Evolutionary conservation across 2,329 filamentous ascomycete genomes (phyloP).

Genomic region (Fusarium sp.): DNA sequence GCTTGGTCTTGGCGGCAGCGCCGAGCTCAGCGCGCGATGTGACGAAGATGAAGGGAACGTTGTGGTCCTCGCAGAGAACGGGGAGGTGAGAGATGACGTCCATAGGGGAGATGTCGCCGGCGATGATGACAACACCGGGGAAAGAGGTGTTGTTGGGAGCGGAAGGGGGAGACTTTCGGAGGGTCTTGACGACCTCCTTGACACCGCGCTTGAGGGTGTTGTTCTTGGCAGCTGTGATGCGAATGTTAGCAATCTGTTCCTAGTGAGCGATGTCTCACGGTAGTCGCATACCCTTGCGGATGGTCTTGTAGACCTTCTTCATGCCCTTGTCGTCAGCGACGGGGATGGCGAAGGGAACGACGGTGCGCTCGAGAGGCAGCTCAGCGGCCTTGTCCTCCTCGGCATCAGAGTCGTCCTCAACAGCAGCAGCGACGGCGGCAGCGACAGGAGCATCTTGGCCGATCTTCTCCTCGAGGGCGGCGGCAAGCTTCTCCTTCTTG

Average conservation of each 20-base stretch:
- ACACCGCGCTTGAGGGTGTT: constrained; percentile 97
- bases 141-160: constrained; percentile 71
- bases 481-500: constrained; percentile 79
- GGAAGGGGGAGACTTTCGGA: constrained; percentile 86
- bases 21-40: constrained; percentile 92
- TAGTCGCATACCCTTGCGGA: constrained; percentile 62
- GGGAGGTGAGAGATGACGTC: constrained; percentile 99
- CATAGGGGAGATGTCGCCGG: constrained; percentile 97
- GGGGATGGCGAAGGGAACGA: constrained; percentile 87
- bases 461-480: constrained; percentile 73
- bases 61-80: constrained; percentile 97
- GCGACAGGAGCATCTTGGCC: constrained; percentile 64
- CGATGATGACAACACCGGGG: constrained; percentile 87
- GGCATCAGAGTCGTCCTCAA: constrained; percentile 58
- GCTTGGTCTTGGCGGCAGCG: constrained; percentile 92
- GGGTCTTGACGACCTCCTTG: constrained; percentile 98
- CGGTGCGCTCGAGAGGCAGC: constrained; percentile 61
- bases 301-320: constrained; percentile 70
- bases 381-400: constrained; percentile 60
- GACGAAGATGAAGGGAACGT: constrained; percentile 96
- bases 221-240: constrained; percentile 82
- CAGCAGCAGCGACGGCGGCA: constrained; percentile 55
- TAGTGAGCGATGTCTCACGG: neutral
- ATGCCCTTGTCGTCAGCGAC: constrained; percentile 81
- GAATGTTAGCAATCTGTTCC: constrained; percentile 27